Conservation (phyloP, 495 filamentous ascomycete genomes). For the Penicillium mononematosum region DNA sequence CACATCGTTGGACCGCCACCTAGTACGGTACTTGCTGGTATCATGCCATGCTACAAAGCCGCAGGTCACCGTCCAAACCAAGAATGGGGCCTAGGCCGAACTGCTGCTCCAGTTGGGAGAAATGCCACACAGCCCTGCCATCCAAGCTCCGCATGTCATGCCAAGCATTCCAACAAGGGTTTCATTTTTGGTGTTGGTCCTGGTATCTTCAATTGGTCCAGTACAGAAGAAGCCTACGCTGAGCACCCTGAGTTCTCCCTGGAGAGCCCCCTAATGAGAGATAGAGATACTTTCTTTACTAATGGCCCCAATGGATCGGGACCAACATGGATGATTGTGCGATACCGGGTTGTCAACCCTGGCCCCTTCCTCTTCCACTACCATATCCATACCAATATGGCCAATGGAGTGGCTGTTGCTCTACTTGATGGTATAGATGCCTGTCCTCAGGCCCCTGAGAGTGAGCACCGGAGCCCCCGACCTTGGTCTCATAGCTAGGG, state of each 20-base stretch:
- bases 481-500: not conserved
- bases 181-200: slow-evolving; percentile 46
- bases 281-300: slow-evolving; percentile 48
- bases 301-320: slow-evolving; percentile 22
- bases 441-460: slow-evolving; percentile 39
- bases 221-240: slow-evolving; percentile 44
- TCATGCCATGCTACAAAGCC: slow-evolving; percentile 44
- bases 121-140: slow-evolving; percentile 15
- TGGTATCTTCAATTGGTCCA: slow-evolving; percentile 44
- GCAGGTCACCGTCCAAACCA: slow-evolving; percentile 44
- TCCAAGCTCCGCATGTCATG: slow-evolving; percentile 50
- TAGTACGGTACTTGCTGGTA: slow-evolving; percentile 40
- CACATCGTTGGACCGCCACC: slow-evolving; percentile 43
- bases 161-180: slow-evolving; percentile 55
- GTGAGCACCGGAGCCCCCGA: slow-evolving; percentile 22
- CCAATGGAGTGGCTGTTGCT: slow-evolving; percentile 50
- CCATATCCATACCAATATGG: slow-evolving; percentile 51
- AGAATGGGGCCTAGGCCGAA: slow-evolving; percentile 53
- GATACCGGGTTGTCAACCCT: slow-evolving; percentile 53
- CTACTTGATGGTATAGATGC: slow-evolving; percentile 52
- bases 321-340: slow-evolving; percentile 43
- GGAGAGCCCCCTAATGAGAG: slow-evolving; percentile 45
- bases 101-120: slow-evolving; percentile 41
- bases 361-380: slow-evolving; percentile 54
- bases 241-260: slow-evolving; percentile 44